Evolutionary conservation across 495 filamentous ascomycete genomes (phyloP).

Genomic region (Bacidia rubella): DNA sequence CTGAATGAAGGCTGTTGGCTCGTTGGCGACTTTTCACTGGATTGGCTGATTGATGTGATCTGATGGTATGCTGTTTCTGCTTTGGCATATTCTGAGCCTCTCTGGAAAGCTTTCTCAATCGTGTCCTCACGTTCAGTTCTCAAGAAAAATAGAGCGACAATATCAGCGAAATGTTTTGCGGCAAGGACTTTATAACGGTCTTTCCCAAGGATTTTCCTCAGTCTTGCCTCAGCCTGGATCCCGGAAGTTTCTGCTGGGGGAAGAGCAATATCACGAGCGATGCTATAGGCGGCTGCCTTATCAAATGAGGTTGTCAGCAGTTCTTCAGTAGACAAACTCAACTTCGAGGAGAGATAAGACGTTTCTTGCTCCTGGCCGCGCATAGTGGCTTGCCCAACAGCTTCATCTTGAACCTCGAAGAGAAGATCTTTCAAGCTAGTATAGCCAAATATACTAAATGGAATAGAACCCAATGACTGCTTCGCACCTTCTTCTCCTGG

Average conservation of each 20-base stretch:
- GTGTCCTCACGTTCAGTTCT: slow-evolving; percentile 60
- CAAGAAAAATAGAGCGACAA: slow-evolving; percentile 59
- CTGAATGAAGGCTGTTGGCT: slow-evolving; percentile 81
- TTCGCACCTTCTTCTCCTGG: slow-evolving; percentile 9
- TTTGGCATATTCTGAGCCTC: slow-evolving; percentile 40
- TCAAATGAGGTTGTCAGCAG: slow-evolving; percentile 58
- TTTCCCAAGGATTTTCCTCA: slow-evolving; percentile 56
- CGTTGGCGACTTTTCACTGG: slow-evolving; percentile 45
- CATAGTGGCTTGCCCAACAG: slow-evolving; percentile 74
- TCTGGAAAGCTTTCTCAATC: slow-evolving; percentile 59
- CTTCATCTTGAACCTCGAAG: slow-evolving; percentile 60
- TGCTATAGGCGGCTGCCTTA: slow-evolving; percentile 70
- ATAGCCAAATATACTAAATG: slow-evolving; percentile 75
- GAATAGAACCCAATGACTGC: slow-evolving; percentile 51
- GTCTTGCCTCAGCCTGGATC: slow-evolving; percentile 50
- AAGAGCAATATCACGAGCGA: slow-evolving; percentile 61
- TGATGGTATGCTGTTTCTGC: slow-evolving; percentile 48
- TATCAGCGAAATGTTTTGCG: slow-evolving; percentile 55
- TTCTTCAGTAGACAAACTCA: slow-evolving; percentile 40
- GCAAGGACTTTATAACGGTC: slow-evolving; percentile 47
- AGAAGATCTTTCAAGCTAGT: slow-evolving; percentile 53
- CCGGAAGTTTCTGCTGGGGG: slow-evolving; percentile 37
- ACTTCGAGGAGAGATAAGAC: slow-evolving; percentile 38
- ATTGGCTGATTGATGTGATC: slow-evolving; percentile 52
- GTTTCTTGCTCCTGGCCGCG: slow-evolving; percentile 53